Percentiles rank a stretch among this genome's conserved stretches.
phyloP scores from a whole-genome alignment of 2,329 filamentous ascomycete species.

The Microcyclosporella mali region DNA sequence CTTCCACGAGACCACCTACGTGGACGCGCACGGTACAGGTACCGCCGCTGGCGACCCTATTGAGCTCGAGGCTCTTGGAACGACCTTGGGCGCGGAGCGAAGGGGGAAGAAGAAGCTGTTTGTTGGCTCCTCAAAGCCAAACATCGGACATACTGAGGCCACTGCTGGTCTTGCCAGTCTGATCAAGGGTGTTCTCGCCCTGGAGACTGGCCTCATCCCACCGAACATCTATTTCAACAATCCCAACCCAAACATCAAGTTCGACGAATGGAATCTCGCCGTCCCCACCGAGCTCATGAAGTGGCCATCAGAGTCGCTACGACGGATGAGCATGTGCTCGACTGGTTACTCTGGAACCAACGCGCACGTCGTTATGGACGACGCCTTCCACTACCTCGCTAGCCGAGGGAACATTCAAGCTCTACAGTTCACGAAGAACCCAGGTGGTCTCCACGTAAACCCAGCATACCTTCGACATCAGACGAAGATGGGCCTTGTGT shows the following conservation, averaged over 20 bases:
- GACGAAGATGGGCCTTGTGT: too few species aligned
- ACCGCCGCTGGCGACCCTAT: constrained; percentile 20
- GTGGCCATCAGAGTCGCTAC: constrained; percentile 6
- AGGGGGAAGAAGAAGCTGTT: background rate
- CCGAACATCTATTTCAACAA: constrained; percentile 15
- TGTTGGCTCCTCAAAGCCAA: constrained; percentile 11
- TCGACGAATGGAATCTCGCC: constrained; percentile 14
- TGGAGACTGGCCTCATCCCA: constrained; percentile 22
- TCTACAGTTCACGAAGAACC: constrained; percentile 28
- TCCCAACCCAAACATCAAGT: constrained; percentile 25
- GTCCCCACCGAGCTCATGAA: constrained; percentile 26
- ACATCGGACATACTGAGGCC: background rate
- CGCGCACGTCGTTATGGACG: constrained; percentile 4
- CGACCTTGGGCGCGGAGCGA: constrained; percentile 4
- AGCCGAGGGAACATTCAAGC: constrained; percentile 4
- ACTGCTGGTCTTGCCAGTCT: background rate
- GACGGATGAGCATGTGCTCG: constrained; percentile 12
- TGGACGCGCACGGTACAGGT: constrained; percentile 22
- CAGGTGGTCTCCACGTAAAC: too few species aligned
- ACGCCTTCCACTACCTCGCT: constrained; percentile 7
- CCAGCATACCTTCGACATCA: too few species aligned
- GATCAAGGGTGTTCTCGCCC: constrained; percentile 12
- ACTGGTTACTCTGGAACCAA: constrained; percentile 26
- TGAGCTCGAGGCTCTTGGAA: constrained; percentile 17
- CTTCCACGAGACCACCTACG: background rate